Evolutionary conservation across 2,329 filamentous ascomycete genomes (phyloP).

Genomic region (Aspergillus quadricinctus): DNA sequence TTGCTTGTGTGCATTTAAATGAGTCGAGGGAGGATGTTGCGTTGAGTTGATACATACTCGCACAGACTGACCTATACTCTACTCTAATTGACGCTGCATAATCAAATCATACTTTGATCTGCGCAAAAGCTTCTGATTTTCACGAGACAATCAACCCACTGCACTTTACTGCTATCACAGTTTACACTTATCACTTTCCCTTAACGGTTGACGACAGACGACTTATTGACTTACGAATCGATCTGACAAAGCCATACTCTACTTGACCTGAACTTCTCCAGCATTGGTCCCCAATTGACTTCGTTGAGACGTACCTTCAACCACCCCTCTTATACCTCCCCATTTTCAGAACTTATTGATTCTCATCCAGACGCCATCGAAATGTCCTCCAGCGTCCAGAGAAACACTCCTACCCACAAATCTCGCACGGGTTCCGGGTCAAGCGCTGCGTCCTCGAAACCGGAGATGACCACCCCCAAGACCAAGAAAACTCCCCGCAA

Average conservation of each 20-base stretch:
- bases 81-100: background rate
- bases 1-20: background rate
- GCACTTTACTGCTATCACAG: background rate
- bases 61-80: background rate
- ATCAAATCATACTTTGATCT: background rate
- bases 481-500: slow-evolving; percentile 21
- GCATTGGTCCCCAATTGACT: background rate
- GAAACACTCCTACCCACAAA: slow-evolving; percentile 15
- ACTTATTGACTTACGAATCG: background rate
- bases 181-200: background rate
- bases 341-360: background rate
- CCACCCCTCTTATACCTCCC: background rate
- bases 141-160: background rate
- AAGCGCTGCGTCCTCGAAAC: slow-evolving; percentile 14
- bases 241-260: background rate
- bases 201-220: background rate
- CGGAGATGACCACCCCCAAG: slow-evolving; percentile 8
- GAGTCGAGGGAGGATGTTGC: background rate
- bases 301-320: background rate
- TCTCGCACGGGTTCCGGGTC: slow-evolving; percentile 15
- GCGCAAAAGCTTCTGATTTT: background rate
- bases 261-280: background rate
- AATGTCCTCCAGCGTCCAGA: background rate
- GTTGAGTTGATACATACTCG: too few species aligned
- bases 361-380: background rate